Evolutionary conservation across 2,329 filamentous ascomycete genomes (phyloP), one percentile per base, ranked within the genome.

Genomic region (Phialophora chinensis): DNA sequence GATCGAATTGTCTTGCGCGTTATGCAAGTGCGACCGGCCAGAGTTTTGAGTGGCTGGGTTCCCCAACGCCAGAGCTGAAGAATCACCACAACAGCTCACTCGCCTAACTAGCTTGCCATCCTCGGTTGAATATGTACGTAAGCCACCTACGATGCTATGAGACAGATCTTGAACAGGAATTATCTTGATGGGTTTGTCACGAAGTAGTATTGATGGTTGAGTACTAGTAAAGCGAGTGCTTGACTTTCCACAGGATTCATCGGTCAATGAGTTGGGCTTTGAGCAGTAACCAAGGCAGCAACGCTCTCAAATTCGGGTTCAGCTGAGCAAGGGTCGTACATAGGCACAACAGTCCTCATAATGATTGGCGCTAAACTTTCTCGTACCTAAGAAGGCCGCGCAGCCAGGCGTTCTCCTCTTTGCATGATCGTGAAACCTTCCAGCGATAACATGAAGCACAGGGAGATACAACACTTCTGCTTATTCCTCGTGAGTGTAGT

Each of bases 401-500:
- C 5, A n/a, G 17, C 38, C 7, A 8, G 38, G 38, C 17, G 17
- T 3, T 42, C 31, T 10, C 31, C 31, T 10, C 6, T n/a, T 17
- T 4, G 17, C 17, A 7, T 20, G 17, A n/a, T 7, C 38, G 33
- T 35, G 33, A 44, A n/a, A 5, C 4, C 38, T n/a, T 17, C 38
- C 17, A 44, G 38, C 38, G 11, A n/a, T 44, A 44, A 44, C 14
- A 8, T 44, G 14, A 44, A 8, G 38, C 14, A 44, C 38, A 17
- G 14, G 38, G 17, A 14, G 14, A n/a, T 42, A n/a, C 49, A 27
- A 25, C 49, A 23, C 27, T 29, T 2, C 27, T 29, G 20, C 49
- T 63, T 52, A 66, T 23, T 57, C 65, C 27, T 67, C 55, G 31
- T 69, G 67, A 20, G 59, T 63, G 53, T 69, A 71, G 60, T 85